Conservation (phyloP, 2,329 filamentous ascomycete species). For the Eutypa lata region DNA sequence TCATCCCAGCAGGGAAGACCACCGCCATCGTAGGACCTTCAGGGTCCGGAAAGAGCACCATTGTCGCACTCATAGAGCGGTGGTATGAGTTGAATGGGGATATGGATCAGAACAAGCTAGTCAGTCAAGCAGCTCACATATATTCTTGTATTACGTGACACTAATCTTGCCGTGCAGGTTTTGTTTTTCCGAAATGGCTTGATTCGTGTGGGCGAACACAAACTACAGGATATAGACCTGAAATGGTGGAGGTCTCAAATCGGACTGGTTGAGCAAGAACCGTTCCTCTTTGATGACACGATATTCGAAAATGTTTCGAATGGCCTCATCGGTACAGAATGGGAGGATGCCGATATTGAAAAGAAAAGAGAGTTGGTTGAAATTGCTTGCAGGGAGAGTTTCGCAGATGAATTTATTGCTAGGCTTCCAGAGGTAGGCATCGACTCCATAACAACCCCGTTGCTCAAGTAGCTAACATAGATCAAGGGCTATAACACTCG, state of each 20-base stretch:
- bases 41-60: constrained; percentile 71
- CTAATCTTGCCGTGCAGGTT: constrained; percentile 12
- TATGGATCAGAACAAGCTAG: constrained; percentile 32
- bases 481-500: constrained; percentile 55
- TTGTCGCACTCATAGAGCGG: constrained; percentile 66
- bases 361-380: constrained; percentile 45
- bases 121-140: constrained; percentile 7
- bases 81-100: constrained; percentile 62
- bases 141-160: background rate
- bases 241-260: constrained; percentile 63
- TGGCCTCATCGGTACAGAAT: constrained; percentile 52
- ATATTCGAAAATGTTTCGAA: constrained; percentile 62
- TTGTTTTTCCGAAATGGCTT: constrained; percentile 39
- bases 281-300: constrained; percentile 64
- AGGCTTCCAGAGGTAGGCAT: constrained; percentile 40
- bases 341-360: constrained; percentile 46
- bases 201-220: constrained; percentile 50
- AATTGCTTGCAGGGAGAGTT: constrained; percentile 54
- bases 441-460: background rate
- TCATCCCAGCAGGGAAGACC: constrained; percentile 61
- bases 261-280: constrained; percentile 65
- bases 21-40: constrained; percentile 73
- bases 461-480: constrained; percentile 7
- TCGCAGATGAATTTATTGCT: constrained; percentile 56
- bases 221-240: constrained; percentile 56